Conservation (phyloP, 768 basidiomycete species). For the Chiua virens region DNA sequence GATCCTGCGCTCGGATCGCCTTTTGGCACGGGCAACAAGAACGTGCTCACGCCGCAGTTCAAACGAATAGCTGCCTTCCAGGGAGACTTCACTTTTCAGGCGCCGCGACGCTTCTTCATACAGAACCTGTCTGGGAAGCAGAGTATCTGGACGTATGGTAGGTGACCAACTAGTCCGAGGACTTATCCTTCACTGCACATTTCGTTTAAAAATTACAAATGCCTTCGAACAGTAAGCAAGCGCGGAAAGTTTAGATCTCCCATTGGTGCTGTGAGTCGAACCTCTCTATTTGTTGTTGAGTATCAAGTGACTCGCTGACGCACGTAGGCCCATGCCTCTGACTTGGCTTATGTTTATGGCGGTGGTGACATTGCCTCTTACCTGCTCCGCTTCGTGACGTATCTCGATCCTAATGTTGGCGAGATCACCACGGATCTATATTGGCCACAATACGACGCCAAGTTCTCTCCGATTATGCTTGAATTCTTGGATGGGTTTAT, state of each 20-base stretch:
- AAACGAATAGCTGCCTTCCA: conserved; percentile 51
- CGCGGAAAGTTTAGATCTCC: conserved; percentile 44
- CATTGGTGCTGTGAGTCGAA: conserved; percentile 41
- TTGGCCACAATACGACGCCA: conserved; percentile 46
- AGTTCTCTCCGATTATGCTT: conserved; percentile 34
- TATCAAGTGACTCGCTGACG: too few species aligned
- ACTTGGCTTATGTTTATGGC: conserved; percentile 43
- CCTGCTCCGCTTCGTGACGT: conserved; percentile 20
- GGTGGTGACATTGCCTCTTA: conserved; percentile 45
- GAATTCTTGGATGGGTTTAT: conserved; percentile 40
- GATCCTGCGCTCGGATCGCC: conserved; percentile 52
- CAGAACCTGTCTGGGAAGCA: conserved; percentile 37
- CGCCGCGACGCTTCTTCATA: conserved; percentile 48
- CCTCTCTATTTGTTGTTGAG: background rate
- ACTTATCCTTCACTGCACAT: too few species aligned
- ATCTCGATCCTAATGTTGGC: conserved; percentile 40
- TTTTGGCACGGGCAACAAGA: conserved; percentile 46
- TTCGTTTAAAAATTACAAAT: too few species aligned
- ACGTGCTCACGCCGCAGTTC: conserved; percentile 47
- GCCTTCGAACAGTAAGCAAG: conserved; percentile 39
- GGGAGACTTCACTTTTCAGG: conserved; percentile 53
- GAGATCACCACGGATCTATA: conserved; percentile 24
- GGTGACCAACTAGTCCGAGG: too few species aligned
- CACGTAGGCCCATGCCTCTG: conserved; percentile 41
- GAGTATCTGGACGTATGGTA: conserved; percentile 37